Conservation (phyloP, 2,329 filamentous ascomycete genomes). For the Dactylellina sp. region DNA sequence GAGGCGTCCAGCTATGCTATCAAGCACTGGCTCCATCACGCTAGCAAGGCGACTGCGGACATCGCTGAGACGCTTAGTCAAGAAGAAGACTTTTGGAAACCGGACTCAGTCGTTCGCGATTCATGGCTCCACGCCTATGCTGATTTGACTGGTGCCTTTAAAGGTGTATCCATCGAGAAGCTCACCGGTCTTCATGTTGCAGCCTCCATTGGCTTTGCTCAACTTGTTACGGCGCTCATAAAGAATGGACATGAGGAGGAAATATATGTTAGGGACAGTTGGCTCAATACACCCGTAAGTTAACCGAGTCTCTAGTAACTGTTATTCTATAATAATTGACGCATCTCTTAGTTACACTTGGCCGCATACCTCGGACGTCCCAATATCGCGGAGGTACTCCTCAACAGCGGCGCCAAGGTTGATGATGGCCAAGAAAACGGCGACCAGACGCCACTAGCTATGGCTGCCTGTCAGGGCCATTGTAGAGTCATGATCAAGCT, state of each 20-base stretch:
- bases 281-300: slow-evolving; percentile 63
- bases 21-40: slow-evolving; percentile 65
- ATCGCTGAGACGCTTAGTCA: slow-evolving; percentile 65
- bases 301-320: neutral
- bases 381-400: slow-evolving; percentile 64
- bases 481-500: slow-evolving; percentile 65
- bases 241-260: slow-evolving; percentile 64
- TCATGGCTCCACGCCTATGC: slow-evolving; percentile 64
- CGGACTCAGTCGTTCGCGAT: slow-evolving; percentile 62
- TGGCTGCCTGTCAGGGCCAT: slow-evolving; percentile 64
- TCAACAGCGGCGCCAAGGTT: slow-evolving; percentile 62
- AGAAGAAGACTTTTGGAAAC: slow-evolving; percentile 64
- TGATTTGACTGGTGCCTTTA: slow-evolving; percentile 62
- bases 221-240: slow-evolving; percentile 64
- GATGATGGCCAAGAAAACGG: slow-evolving; percentile 63
- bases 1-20: slow-evolving; percentile 63
- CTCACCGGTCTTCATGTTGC: slow-evolving; percentile 64
- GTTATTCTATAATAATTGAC: neutral
- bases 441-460: slow-evolving; percentile 63
- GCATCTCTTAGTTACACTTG: slow-evolving; percentile 61
- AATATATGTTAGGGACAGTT: slow-evolving; percentile 61
- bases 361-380: slow-evolving; percentile 62
- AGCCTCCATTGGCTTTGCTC: slow-evolving; percentile 63
- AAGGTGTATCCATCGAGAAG: slow-evolving; percentile 60
- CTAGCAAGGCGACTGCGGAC: slow-evolving; percentile 64